A percentile compares a stretch with the other conserved stretches of the same genome.
phyloP scores from a whole-genome alignment of 2,329 filamentous ascomycete genomes.

The Verticillium nubilum region DNA sequence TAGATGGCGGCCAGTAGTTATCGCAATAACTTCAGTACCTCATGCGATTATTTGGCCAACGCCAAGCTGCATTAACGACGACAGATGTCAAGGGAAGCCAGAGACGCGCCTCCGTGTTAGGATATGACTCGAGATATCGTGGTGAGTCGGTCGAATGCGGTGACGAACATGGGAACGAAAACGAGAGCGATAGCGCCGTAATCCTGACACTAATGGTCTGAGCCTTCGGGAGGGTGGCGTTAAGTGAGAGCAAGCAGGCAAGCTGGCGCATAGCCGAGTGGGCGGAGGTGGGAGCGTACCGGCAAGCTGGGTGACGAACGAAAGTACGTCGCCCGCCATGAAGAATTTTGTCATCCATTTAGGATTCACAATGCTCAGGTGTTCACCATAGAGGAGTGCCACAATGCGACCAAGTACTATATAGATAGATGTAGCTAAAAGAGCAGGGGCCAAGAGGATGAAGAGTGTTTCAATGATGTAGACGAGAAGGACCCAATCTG shows the following conservation, averaged over 20 bases:
- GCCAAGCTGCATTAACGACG: too few species aligned
- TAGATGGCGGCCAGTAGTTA: too few species aligned
- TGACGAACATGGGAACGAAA: not conserved
- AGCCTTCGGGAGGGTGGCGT: too few species aligned
- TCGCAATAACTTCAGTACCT: too few species aligned
- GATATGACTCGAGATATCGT: too few species aligned
- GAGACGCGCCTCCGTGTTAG: too few species aligned
- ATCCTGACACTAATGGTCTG: too few species aligned
- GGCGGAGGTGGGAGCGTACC: slow-evolving; percentile 33
- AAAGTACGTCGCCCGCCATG: slow-evolving; percentile 46
- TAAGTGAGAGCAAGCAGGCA: too few species aligned
- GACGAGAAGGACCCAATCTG: not conserved
- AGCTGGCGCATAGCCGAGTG: too few species aligned
- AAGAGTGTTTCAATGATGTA: slow-evolving; percentile 5
- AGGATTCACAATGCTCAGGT: not conserved
- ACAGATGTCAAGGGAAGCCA: too few species aligned
- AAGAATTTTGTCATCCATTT: slow-evolving; percentile 48
- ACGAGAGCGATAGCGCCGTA: not conserved
- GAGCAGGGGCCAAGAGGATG: slow-evolving; percentile 4
- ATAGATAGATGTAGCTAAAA: slow-evolving; percentile 8
- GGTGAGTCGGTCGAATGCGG: not conserved
- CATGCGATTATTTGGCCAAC: too few species aligned
- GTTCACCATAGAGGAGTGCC: not conserved
- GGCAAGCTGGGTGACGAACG: slow-evolving; percentile 42
- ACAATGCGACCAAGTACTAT: slow-evolving; percentile 9